Evolutionary conservation across 164 flowering plant genomes (phyloP).

Genomic region (Malania oleifera): DNA sequence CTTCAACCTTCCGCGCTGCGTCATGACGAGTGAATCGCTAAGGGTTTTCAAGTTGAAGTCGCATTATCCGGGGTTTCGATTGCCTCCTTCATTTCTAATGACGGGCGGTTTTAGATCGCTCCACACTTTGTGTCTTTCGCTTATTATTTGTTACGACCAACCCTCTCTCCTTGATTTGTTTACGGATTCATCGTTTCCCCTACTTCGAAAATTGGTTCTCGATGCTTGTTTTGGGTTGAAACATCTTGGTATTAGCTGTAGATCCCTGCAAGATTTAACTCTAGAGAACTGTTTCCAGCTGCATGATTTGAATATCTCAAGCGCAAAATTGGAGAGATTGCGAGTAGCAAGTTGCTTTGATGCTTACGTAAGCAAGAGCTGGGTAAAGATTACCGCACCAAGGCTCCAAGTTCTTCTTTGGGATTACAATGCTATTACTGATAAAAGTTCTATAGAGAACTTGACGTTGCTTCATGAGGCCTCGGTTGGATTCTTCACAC

Average conservation of each 20-base stretch:
- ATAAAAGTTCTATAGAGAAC: constrained; percentile 16
- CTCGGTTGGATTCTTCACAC: constrained; percentile 25
- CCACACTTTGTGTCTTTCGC: constrained; percentile 29
- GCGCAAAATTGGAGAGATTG: constrained; percentile 33
- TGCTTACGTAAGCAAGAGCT: constrained; percentile 17
- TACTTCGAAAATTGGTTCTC: constrained; percentile 31
- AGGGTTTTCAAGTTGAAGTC: constrained; percentile 31
- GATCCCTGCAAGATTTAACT: constrained; percentile 27
- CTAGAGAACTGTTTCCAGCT: constrained; percentile 33
- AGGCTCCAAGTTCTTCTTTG: constrained; percentile 26
- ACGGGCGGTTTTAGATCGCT: constrained; percentile 31
- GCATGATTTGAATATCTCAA: constrained; percentile 26
- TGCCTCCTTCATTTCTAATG: constrained; percentile 32
- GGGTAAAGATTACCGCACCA: constrained; percentile 36
- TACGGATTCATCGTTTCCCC: constrained; percentile 36
- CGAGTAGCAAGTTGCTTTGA: constrained; percentile 32
- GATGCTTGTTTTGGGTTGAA: constrained; percentile 37
- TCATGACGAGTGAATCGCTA: constrained; percentile 23
- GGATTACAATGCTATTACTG: constrained; percentile 33
- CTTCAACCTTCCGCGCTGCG: constrained; percentile 42
- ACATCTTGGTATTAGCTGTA: constrained; percentile 28
- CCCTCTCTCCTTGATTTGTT: constrained; percentile 37
- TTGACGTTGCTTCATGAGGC: constrained; percentile 29
- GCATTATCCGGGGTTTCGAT: constrained; percentile 31
- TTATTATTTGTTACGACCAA: constrained; percentile 20